Base-by-base conservation (phyloP, 192 early-diverging fungal genomes). In the Backusella circina region DNA sequence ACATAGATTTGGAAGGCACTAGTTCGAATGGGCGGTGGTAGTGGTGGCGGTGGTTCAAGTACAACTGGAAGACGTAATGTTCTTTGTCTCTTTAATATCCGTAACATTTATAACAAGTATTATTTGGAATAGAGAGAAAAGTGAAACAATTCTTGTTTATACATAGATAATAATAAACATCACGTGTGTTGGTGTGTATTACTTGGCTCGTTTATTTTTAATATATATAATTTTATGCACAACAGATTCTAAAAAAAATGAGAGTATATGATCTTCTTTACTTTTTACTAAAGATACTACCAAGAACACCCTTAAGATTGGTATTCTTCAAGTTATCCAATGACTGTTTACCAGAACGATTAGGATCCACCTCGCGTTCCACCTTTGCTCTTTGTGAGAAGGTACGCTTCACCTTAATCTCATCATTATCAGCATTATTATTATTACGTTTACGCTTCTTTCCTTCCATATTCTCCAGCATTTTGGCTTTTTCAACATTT, bases 401-500 rank as follows among this genome's bases (percentile, higher is more conserved):
- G 21, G 82, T 73, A 51, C 84, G 80, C 21, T 85, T 71, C 71
- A 79, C 75, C 13, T 81, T 80, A 8, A 70, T 65, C 10, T 76
- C 67, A 13, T 68, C 71, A 38, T 61, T 37, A 12, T 72, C 70
- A 3, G 80, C 77, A 23, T 26, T 3, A 12, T 61, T 10, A 13
- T 0, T 3, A 23, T 61, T 76, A 73, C 88, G 84, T 61, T 86
- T 88, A 26, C 79, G 78, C 80, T 93, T 90, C 77, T 88, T 92
- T 8, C 85, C 86, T 82, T 93, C 88, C 67, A 97, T 94, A 38
- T 87, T 89, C 65, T 88, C 84, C 65, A 96, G 86, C 91, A 94
- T 98, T 86, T 96, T 96, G 30, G 94, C 88, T 71, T 89, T 90
- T 39, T 92, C 93, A 32, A 99, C 96, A 79, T 95, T 99, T 77